Base-by-base conservation (phyloP, 805 yeast genomes). In the Lachancea sp. region DNA sequence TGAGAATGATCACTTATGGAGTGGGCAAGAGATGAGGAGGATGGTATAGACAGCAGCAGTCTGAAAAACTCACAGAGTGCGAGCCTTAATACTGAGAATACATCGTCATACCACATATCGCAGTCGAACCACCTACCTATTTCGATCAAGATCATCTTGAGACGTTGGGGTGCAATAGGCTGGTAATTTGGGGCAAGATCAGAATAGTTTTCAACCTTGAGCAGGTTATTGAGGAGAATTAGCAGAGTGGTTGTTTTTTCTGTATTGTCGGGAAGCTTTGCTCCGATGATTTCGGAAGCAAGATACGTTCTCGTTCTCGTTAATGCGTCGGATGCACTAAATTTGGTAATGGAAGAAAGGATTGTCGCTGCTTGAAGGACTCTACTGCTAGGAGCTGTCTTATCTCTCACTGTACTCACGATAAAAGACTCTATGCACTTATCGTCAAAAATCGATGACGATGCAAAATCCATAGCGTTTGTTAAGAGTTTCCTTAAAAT, bases 241-340 rank as follows among this genome's bases (percentile, higher is more conserved):
- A 84, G 47, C 59, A 73, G 71, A 13, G 59, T 62, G 30, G 78
- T 58, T 0, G 83, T 83, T 2, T 58, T 58, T 2, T 55, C 38
- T 7, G 71, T 42, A 11, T 81, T 69, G 27, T 74, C 74, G 0
- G 61, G 42, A 2, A 71, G 54, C 41, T 69, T 70, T 2, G 75
- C 63, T 1, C 88, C 86, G 38, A 83, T 66, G 17, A 84, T 58
- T 52, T 82, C 88, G 1, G 90, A 78, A 12, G 80, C 79, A n/a
- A 77, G 66, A 45, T 71, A 70, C 50, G 80, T 83, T 51, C 89
- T 72, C 9, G 77, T 52, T 47, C 81, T 71, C 15, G 74, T 15
- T 25, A 40, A 26, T 8, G 32, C 15, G 9, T 71, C 58, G 0
- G 63, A 42, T 1, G 70, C 54, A 22, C 36, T 38, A 29, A 73